Evolutionary conservation across 2,329 filamentous ascomycete species (phyloP).

Genomic region (Paecilomyces variotii): DNA sequence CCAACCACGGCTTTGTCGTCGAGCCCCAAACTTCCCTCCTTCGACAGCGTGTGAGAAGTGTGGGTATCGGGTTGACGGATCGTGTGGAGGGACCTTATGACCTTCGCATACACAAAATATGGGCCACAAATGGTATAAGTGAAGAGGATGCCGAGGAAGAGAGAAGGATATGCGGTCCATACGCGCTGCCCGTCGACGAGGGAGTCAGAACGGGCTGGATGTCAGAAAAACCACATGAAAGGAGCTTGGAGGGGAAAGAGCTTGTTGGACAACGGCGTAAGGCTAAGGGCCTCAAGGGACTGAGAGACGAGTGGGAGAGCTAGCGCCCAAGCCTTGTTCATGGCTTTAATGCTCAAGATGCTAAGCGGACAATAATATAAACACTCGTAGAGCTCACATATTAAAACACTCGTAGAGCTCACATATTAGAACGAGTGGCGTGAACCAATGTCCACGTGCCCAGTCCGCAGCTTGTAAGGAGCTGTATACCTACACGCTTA

Average conservation of each 20-base stretch:
- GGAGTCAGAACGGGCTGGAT: constrained; percentile 23
- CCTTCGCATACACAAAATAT: constrained; percentile 74
- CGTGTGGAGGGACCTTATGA: constrained; percentile 82
- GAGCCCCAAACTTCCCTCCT: constrained; percentile 90
- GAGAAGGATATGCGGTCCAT: constrained; percentile 29
- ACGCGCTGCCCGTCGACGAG: constrained; percentile 30
- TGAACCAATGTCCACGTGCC: not conserved
- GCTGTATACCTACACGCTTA: not conserved
- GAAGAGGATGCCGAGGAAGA: constrained; percentile 34
- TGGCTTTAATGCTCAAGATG: not conserved
- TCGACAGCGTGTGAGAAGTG: constrained; percentile 71
- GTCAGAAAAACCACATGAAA: constrained; percentile 23
- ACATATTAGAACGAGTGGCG: not conserved
- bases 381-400: not conserved
- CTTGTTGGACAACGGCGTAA: not conserved
- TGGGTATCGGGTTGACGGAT: constrained; percentile 86
- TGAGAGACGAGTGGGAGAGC: not conserved
- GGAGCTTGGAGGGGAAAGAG: not conserved
- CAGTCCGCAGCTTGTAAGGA: not conserved
- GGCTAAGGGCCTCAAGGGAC: not conserved
- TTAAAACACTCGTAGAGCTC: not conserved
- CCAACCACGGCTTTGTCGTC: constrained; percentile 83
- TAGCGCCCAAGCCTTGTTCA: not conserved
- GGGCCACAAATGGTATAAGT: constrained; percentile 71
- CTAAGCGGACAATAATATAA: not conserved